Base-by-base conservation (phyloP, 2,329 filamentous ascomycete species). In the Ophiostoma himal-ulmi region DNA sequence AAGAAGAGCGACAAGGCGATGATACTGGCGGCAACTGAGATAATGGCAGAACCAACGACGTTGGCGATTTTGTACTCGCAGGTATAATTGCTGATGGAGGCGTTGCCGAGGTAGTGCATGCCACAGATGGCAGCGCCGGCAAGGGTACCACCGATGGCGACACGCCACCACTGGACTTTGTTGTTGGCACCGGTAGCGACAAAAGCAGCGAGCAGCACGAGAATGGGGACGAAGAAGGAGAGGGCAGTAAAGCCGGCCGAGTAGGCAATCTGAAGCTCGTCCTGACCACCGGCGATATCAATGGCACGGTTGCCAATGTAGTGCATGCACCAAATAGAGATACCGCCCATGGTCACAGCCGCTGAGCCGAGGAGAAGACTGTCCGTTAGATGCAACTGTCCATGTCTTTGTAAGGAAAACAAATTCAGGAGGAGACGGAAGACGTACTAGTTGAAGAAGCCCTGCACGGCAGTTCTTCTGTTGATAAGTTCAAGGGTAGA, bases 61-160 rank as follows among this genome's bases (percentile, higher is more conserved):
- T 88, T 87, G 30, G 79, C 80, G 17, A 81, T 76, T 3, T 80
- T 78, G 74, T 94, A 93, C 13, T 82, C 79, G 75, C 91, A 89
- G 4, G 77, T 79, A 76, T 95, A 96, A 77, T 96, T 94, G 37
- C 84, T 83, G 72, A 94, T 93, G 44, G 92, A 92, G 41, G 90
- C 86, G 77, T 96, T 93, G n/a, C 92, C 92, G 22, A 94, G 82
- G 76, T 95, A 96, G 78, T 96, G 91, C 92, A 96, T 95, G 41
- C 90, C 91, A 72, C 90, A 92, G 68, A 95, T 89, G 30, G 91
- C 89, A 5, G 88, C 82, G 17, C 93, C 93, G 1, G 90, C 90
- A 62, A 94, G 82, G 1, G 87, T 76, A 7, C 92, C 92, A 10
- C 90, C 89, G 5, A 86, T 76, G 8, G 84, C 76, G 13, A 91